These are phyloP conservation scores for Pestalotiopsis sp. DNA, from an alignment of 2,329 filamentous ascomycete genomes.

Conservation along the genomic window DNA sequence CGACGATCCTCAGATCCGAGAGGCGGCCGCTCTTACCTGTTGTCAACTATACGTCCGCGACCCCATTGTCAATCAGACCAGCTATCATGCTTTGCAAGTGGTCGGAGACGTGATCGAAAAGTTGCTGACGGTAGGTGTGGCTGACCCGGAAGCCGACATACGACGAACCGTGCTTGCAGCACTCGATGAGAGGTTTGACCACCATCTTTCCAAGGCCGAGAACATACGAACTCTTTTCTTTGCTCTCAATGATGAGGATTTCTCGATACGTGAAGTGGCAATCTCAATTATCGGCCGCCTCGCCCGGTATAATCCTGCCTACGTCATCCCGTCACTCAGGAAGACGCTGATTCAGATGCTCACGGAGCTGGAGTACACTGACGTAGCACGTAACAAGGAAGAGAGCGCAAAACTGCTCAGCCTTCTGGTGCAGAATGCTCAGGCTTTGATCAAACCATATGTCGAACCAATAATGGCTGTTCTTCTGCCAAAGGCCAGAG, in stretches of 20 bases:
- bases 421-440: constrained; percentile 89
- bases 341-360: constrained; percentile 96
- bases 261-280: constrained; percentile 88
- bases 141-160: constrained; percentile 88
- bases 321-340: constrained; percentile 92
- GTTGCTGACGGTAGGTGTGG: constrained; percentile 90
- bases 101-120: constrained; percentile 98
- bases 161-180: constrained; percentile 85
- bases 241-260: constrained; percentile 92
- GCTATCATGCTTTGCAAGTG: constrained; percentile 93
- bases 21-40: constrained; percentile 93
- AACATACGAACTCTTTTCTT: constrained; percentile 96
- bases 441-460: constrained; percentile 91
- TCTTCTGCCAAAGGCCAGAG: constrained; percentile 88
- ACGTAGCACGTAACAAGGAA: constrained; percentile 91
- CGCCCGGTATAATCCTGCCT: constrained; percentile 89
- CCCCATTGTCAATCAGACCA: constrained; percentile 97
- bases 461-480: constrained; percentile 96
- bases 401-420: constrained; percentile 94
- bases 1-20: constrained; percentile 89
- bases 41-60: constrained; percentile 97
- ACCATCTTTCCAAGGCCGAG: constrained; percentile 94
- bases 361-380: constrained; percentile 95
- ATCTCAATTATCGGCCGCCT: constrained; percentile 96
- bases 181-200: constrained; percentile 90